Evolutionary conservation across 1,139 yeast species (phyloP), one percentile per base, ranked within the genome.

Genomic region (Candida labiduridarum): DNA sequence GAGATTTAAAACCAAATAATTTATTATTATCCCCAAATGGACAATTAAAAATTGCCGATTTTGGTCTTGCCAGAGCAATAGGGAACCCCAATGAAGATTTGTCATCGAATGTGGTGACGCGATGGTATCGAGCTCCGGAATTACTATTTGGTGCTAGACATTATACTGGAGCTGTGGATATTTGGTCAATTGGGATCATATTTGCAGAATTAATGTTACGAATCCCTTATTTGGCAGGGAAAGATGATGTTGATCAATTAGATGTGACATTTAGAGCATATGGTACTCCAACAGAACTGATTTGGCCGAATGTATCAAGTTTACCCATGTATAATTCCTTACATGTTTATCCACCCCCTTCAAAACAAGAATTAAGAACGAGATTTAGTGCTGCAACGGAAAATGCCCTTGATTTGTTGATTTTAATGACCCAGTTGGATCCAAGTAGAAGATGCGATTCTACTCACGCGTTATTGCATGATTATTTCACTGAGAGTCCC

Each of bases 41-140:
- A 0, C 85, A 87, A 57, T 73, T 94, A 56, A 94, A 94, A 66
- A 80, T 94, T 56, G 98, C 98, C 6, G 99, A 94, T 89, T 94
- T 94, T 74, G 99, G 99, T 59, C 77, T 94, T 48, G 98, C 98
- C 0, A 71, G 99, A 52, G 82, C 92, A 1, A 72, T 89, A 54
- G 94, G 95, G 1, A 80, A 84, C 39, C 87, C 91, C 1, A 87
- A 87, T 49, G 94, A 89, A 58, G 87, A 83, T 52, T 73, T 94
- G 64, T 89, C 98, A 0, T 88, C 96, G 0, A 92, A 92, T 56
- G 99, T 94, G 9, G 99, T 94, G 1, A 94, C 99, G 2, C 74
- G 98, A 53, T 94, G 99, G 99, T 94, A 94, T 68, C 74, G 98
- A 49, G 96, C 98, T 0, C 99, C 99, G 0, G 99, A 94, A 61